Evolutionary conservation across 306 rosid species (phyloP).

Genomic region (Urtica urens): DNA sequence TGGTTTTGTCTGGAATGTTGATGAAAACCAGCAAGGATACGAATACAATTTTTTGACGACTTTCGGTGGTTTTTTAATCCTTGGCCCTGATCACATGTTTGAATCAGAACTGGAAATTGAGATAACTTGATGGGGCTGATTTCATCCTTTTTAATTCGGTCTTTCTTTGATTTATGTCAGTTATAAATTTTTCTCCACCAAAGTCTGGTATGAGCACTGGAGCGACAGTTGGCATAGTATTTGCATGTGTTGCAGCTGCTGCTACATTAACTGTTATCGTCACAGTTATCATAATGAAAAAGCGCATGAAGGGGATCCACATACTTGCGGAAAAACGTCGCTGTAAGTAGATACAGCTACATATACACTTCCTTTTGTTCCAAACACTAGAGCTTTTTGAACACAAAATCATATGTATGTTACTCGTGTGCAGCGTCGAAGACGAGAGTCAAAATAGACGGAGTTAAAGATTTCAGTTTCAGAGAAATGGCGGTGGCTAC

Average conservation of each 20-base stretch:
- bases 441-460: slow-evolving; percentile 54
- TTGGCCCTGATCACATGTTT: too few species aligned
- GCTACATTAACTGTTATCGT: slow-evolving; percentile 48
- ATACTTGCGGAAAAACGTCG: slow-evolving; percentile 42
- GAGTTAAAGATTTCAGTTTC: slow-evolving; percentile 55
- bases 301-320: slow-evolving; percentile 24
- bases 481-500: slow-evolving; percentile 69
- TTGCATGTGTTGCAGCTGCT: slow-evolving; percentile 68
- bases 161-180: slow-evolving; percentile 32
- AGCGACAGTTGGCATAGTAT: slow-evolving; percentile 53
- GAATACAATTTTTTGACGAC: too few species aligned
- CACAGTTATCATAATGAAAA: slow-evolving; percentile 50
- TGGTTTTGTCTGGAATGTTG: too few species aligned
- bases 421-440: slow-evolving; percentile 42
- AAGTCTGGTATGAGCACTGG: slow-evolving; percentile 50
- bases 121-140: too few species aligned
- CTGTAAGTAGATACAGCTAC: slow-evolving; percentile 40
- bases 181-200: neutral
- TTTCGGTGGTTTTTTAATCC: too few species aligned
- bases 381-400: neutral
- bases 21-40: too few species aligned
- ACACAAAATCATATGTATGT: neutral
- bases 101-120: too few species aligned
- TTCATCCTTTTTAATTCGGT: slow-evolving; percentile 13
- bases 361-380: neutral